Conservation (phyloP, 140 eudicot genomes). For the Erigeron philadelphicus region DNA sequence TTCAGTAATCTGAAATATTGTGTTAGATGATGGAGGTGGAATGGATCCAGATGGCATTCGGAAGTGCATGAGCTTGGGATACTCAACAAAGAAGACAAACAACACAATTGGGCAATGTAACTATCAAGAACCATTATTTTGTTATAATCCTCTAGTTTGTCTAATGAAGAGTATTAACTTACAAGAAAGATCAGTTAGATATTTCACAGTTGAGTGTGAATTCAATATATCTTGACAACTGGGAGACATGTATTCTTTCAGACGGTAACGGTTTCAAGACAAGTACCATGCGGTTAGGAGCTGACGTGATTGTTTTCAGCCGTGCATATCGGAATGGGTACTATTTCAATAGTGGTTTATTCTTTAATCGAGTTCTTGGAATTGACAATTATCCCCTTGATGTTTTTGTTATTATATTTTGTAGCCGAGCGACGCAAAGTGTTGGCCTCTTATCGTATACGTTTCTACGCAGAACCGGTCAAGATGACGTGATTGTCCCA, state of each 20-base stretch:
- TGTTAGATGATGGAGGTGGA: conserved; percentile 90
- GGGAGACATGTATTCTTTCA: conserved; percentile 23
- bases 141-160: background rate
- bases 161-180: background rate
- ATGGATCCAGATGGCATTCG: conserved; percentile 83
- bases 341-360: conserved; percentile 12
- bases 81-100: conserved; percentile 80
- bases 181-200: background rate
- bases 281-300: conserved; percentile 91
- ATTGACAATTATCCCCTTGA: conserved; percentile 1
- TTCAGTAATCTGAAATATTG: conserved; percentile 1
- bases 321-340: conserved; percentile 66
- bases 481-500: conserved; percentile 91
- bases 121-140: conserved; percentile 11
- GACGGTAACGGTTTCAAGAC: conserved; percentile 97
- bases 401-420: conserved; percentile 25
- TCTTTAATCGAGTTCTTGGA: background rate
- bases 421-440: conserved; percentile 74
- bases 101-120: conserved; percentile 90
- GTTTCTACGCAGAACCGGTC: conserved; percentile 79
- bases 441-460: conserved; percentile 90
- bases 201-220: background rate
- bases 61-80: conserved; percentile 96
- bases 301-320: conserved; percentile 82
- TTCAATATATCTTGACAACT: background rate